Percentiles rank a stretch among this genome's conserved stretches.
Conservation (phyloP, 352 stramenopile genomes). For the Pythium phragmiticola region DNA sequence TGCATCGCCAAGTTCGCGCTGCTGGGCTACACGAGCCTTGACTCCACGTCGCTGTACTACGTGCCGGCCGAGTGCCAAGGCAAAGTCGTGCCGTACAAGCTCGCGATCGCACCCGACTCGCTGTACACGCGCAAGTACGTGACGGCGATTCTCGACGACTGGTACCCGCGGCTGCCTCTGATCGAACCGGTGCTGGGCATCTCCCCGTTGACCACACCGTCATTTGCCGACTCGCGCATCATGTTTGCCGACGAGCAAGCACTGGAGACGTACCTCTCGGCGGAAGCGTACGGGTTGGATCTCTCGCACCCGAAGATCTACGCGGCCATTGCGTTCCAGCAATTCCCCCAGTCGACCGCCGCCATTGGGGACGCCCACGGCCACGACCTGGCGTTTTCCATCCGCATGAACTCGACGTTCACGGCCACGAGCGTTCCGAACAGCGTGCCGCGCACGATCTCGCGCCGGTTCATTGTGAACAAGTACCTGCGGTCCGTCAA, state of each 20-base stretch:
- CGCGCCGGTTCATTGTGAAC: conserved; percentile 15
- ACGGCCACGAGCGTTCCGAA: conserved; percentile 31
- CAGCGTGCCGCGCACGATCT: conserved; percentile 47
- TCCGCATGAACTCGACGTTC: conserved; percentile 68
- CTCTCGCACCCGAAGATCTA: conserved; percentile 63
- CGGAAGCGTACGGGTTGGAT: conserved; percentile 47
- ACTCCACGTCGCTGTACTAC: conserved; percentile 37
- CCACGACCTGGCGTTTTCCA: conserved; percentile 51
- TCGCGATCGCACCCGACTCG: conserved; percentile 69
- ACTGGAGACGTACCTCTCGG: conserved; percentile 54
- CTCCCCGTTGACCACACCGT: conserved; percentile 47
- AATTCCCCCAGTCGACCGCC: conserved; percentile 34
- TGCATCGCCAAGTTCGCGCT: conserved; percentile 52
- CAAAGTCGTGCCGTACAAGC: conserved; percentile 68
- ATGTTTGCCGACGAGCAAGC: conserved; percentile 57
- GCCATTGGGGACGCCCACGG: conserved; percentile 38
- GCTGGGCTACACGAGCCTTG: conserved; percentile 47
- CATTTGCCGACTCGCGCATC: conserved; percentile 52
- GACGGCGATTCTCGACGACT: conserved; percentile 36
- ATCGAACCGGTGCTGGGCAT: conserved; percentile 36
- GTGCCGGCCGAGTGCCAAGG: conserved; percentile 45
- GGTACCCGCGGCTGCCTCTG: conserved; percentile 62
- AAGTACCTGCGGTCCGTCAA: conserved; percentile 30
- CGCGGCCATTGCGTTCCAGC: conserved; percentile 57
- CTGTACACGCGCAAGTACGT: conserved; percentile 72